Base-by-base conservation (phyloP, 2,329 filamentous ascomycete species). In the Scedosporium dehoogii region DNA sequence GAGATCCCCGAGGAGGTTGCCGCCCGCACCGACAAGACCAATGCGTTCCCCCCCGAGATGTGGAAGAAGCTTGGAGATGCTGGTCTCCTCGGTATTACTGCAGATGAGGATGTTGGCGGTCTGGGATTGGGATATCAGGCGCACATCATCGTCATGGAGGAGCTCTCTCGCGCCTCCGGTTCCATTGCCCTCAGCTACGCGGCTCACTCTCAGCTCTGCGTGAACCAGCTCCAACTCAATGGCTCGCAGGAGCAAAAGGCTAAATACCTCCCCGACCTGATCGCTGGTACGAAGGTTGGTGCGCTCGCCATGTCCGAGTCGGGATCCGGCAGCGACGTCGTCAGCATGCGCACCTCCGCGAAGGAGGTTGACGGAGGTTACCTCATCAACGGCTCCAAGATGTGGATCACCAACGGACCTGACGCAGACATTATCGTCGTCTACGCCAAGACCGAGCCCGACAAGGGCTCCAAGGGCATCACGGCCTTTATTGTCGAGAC, bases 361-460 rank as follows among this genome's bases (percentile, higher is more conserved):
- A 89, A 85, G 72, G 81, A 84, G 66, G 89, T 91, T 10, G 89
- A 94, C 69, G 92, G 92, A 42, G 93, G 93, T 29, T 97, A 89
- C 73, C 65, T 92, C 21, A 79, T 99, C 62, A 91, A 92, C 70
- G 93, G 92, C 38, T 90, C 88, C 64, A 97, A 99, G 81, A 97
- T 97, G 93, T 99, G 93, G 93, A 99, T 99, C 73, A 99, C 93
- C 65, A 99, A 99, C 75, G 91, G 93, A 4, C 93, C 93, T 0
- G 92, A 97, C 72, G 94, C 94, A n/a, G 85, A 96, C 73, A 81
- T 89, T 51, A 87, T 97, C 62, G 86, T 99, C 62, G 92, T 99
- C n/a, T 99, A 99, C 74, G 93, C 93, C 61, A 97, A 97, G 80
- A 97, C 93, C 1, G 83, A 87, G 63, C 92, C 92, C 1, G 83